A percentile compares a stretch with the other conserved stretches of the same genome.
phyloP scores from a whole-genome alignment of 805 yeast species.

The Metschnikowia lunata region DNA sequence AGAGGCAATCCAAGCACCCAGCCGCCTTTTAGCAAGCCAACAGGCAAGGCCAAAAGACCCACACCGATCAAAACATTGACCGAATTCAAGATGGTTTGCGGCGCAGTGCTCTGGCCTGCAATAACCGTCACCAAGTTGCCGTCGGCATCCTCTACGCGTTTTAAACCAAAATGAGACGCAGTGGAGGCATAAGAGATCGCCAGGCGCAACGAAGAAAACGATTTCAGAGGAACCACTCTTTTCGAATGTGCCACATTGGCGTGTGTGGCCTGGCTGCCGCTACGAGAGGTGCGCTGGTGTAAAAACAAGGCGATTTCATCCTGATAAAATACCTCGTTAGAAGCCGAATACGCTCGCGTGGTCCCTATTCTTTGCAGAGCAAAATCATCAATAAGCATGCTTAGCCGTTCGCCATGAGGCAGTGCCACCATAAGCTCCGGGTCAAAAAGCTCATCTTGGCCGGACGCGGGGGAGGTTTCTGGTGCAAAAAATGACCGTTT shows the following conservation, averaged over 20 bases:
- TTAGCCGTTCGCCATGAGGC: conserved; percentile 57
- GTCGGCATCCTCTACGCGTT: conserved; percentile 62
- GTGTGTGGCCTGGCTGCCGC: conserved; percentile 20
- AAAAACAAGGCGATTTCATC: conserved; percentile 32
- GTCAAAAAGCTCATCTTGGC: conserved; percentile 58
- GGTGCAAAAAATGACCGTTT: conserved; percentile 55
- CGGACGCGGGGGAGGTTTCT: conserved; percentile 23
- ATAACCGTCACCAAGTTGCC: conserved; percentile 68
- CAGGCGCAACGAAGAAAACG: conserved; percentile 42
- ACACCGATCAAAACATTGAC: conserved; percentile 66
- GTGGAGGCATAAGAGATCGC: conserved; percentile 33
- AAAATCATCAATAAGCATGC: conserved; percentile 43
- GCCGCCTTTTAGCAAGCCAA: conserved; percentile 61
- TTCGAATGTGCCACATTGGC: conserved; percentile 25
- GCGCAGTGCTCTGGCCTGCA: conserved; percentile 77
- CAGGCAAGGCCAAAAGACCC: conserved; percentile 62
- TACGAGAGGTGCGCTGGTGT: conserved; percentile 24
- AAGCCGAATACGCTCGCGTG: conserved; percentile 10
- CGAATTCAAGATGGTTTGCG: conserved; percentile 65
- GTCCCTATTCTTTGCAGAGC: conserved; percentile 7
- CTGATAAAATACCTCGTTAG: conserved; percentile 37
- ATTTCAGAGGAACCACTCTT: conserved; percentile 33
- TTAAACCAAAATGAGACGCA: conserved; percentile 50
- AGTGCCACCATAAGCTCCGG: conserved; percentile 67
- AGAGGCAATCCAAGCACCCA: conserved; percentile 62